phyloP scores from a whole-genome alignment of 2,329 filamentous ascomycete genomes.

The Cytospora piceae region DNA sequence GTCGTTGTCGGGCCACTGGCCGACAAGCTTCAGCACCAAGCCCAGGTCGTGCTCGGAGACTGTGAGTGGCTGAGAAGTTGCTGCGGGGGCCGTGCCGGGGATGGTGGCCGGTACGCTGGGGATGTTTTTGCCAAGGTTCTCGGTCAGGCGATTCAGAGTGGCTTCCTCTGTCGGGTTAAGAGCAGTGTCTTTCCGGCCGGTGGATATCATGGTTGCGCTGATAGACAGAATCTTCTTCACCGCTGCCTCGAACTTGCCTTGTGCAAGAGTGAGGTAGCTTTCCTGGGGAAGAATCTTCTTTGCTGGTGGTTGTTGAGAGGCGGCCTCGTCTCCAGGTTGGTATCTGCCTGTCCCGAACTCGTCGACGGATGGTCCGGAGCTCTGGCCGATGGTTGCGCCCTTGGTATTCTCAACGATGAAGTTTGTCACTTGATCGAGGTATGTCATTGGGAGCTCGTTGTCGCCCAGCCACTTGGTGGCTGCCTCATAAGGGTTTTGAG shows the following conservation, averaged over 20 bases:
- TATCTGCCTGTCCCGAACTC: constrained; percentile 81
- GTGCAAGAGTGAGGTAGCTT: constrained; percentile 76
- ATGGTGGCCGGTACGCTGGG: constrained; percentile 36
- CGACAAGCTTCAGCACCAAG: constrained; percentile 72
- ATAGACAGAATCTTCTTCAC: constrained; percentile 76
- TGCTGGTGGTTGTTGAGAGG: constrained; percentile 41
- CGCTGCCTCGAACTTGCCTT: constrained; percentile 72
- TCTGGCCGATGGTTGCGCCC: constrained; percentile 77
- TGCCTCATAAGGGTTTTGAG: constrained; percentile 88
- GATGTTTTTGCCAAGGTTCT: constrained; percentile 63
- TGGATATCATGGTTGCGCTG: constrained; percentile 72
- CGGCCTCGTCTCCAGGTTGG: constrained; percentile 66
- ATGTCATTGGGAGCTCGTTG: constrained; percentile 84
- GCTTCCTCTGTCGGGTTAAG: constrained; percentile 74
- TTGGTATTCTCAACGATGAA: constrained; percentile 92
- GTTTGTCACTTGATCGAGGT: constrained; percentile 88
- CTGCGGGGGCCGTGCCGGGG: constrained; percentile 14
- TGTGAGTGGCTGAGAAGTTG: background rate
- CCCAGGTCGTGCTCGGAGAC: constrained; percentile 58
- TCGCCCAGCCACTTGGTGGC: constrained; percentile 89
- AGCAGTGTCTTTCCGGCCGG: constrained; percentile 73
- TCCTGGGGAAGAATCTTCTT: constrained; percentile 75
- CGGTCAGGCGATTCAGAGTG: constrained; percentile 61
- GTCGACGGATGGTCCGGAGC: constrained; percentile 59
- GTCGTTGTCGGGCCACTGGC: constrained; percentile 78